Evolutionary conservation across 1,139 yeast species (phyloP).

Genomic region (Nadsonia commutata): DNA sequence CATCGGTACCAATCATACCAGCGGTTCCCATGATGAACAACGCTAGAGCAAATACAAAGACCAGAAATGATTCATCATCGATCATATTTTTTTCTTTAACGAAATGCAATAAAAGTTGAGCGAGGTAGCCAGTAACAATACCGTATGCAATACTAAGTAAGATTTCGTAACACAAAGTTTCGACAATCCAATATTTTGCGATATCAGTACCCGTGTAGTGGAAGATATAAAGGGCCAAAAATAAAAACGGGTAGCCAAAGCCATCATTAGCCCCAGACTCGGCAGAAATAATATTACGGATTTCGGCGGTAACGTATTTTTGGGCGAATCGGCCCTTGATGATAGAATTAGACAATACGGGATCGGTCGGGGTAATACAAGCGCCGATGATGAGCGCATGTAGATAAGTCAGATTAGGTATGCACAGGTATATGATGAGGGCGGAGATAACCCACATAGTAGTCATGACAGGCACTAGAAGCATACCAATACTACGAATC

Average conservation of each 20-base stretch:
- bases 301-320: conserved; percentile 18
- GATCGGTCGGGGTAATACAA: conserved; percentile 33
- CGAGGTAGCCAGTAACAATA: conserved; percentile 20
- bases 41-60: conserved; percentile 56
- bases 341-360: conserved; percentile 30
- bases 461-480: conserved; percentile 29
- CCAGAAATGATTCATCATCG: conserved; percentile 52
- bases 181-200: conserved; percentile 24
- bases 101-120: conserved; percentile 17
- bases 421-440: conserved; percentile 22
- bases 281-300: conserved; percentile 23
- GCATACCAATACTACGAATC: conserved; percentile 21
- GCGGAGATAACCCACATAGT: conserved; percentile 29
- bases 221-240: conserved; percentile 22
- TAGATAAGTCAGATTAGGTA: conserved; percentile 21
- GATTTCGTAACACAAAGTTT: conserved; percentile 25
- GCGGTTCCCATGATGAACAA: conserved; percentile 45
- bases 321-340: conserved; percentile 31
- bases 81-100: conserved; percentile 16
- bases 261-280: conserved; percentile 31
- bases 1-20: conserved; percentile 27
- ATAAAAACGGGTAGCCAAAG: conserved; percentile 27
- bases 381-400: conserved; percentile 28
- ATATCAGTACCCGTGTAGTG: conserved; percentile 18
- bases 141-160: conserved; percentile 23